Evolutionary conservation across 2,329 filamentous ascomycete species (phyloP), one percentile per base, ranked within the genome.

Genomic region (Seiridium cupressi): DNA sequence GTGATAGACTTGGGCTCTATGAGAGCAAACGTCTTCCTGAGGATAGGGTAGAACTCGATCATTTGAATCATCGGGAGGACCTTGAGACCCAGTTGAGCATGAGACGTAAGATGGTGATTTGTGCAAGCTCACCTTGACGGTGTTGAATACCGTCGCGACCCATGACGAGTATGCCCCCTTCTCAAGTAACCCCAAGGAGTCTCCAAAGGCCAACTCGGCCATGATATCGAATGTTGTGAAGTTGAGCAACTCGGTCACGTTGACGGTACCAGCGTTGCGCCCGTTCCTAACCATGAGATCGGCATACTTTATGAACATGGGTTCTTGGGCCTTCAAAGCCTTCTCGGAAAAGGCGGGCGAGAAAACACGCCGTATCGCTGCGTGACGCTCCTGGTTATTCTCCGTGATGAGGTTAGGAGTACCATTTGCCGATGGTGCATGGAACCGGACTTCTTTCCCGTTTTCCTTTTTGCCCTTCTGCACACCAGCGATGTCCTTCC

Each of bases 151-250:
- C 26, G 34, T 11, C n/a, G 35, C 40, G 9, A 68, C 61, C 67
- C 67, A 69, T 10, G 55, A 55, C 11, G 56, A 64, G 63, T 58
- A 61, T 65, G 58, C 55, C 32, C 62, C 68, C 69, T 40, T 62
- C 64, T 40, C 70, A 8, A 77, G 63, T 63, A 69, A 71, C 3
- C 68, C 67, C 62, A 76, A 77, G 1, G 74, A 71, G 57, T 77
- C 72, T 3, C 76, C 77, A 62, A 79, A 80, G 0, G 76, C 72
- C 44, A 81, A 69, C 59, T 79, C 76, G 26, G 75, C 74, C 44
- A 76, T 71, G 42, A 75, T 68, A 64, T 76, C 74, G 62, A 77
- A 75, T 4, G 74, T 70, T 2, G 68, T 60, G 62, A 68, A 73
- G 58, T 73, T 72, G 64, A 47, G n/a, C 62, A 66, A 32, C 49